These are phyloP conservation scores for Musa schizocarpa DNA, from an alignment of 176 grass and related monocot species.

Conservation along the genomic window DNA sequence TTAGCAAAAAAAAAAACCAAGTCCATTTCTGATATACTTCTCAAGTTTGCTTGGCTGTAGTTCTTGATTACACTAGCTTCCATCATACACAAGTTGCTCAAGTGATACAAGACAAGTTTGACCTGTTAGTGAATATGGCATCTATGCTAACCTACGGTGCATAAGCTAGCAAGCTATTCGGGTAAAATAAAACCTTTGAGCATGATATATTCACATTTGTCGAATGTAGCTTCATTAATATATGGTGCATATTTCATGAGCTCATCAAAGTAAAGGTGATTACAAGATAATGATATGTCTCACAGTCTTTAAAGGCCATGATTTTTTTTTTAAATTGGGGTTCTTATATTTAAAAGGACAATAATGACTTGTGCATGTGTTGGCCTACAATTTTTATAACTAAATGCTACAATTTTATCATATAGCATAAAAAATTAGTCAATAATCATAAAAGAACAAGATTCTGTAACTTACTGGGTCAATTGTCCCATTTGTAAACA, in stretches of 20 bases:
- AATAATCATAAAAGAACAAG: background rate
- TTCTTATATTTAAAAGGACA: background rate
- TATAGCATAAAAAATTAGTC: background rate
- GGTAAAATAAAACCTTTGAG: too few species aligned
- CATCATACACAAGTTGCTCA: too few species aligned
- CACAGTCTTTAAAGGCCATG: background rate
- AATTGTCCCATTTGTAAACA: conserved; percentile 82
- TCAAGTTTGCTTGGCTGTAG: too few species aligned
- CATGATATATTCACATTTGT: too few species aligned
- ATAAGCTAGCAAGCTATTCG: too few species aligned
- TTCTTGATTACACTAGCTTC: too few species aligned
- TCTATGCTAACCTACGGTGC: too few species aligned
- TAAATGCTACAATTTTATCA: background rate
- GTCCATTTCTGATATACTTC: too few species aligned
- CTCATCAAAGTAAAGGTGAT: background rate
- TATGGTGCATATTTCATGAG: background rate
- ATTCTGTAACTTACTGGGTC: conserved; percentile 45
- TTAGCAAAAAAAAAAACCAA: too few species aligned
- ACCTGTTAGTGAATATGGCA: too few species aligned
- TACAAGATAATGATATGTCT: background rate
- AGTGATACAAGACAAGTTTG: too few species aligned
- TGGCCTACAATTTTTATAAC: background rate
- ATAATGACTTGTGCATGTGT: background rate
- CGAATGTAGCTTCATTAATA: too few species aligned
- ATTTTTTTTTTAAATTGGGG: background rate